These are phyloP conservation scores for Clarireedia homoeocarpa DNA, from an alignment of 2,329 filamentous ascomycete species.

Conservation along the genomic window DNA sequence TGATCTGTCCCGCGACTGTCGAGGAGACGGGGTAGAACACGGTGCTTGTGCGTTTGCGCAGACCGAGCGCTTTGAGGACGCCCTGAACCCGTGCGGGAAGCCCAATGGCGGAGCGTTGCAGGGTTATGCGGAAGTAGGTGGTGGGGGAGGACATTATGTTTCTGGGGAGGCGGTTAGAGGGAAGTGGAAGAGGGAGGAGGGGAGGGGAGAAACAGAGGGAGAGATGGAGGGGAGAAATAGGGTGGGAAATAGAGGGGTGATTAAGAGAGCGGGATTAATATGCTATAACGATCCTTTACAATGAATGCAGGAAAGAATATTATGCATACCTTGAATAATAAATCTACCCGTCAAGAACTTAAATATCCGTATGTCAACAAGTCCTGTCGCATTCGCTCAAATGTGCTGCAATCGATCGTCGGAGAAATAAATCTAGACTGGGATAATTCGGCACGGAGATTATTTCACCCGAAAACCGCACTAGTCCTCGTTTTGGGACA, in stretches of 20 bases:
- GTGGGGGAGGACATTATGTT: conserved; percentile 31
- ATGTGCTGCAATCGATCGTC: not conserved
- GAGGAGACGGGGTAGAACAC: conserved; percentile 65
- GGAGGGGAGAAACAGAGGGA: too few relatives aligned
- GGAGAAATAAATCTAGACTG: conserved; percentile 6
- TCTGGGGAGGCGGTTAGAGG: not conserved
- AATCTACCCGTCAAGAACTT: too few relatives aligned
- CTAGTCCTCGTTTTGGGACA: conserved; percentile 4
- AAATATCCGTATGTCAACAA: too few relatives aligned
- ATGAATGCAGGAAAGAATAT: too few relatives aligned
- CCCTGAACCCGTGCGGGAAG: conserved; percentile 56
- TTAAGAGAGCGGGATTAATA: not conserved
- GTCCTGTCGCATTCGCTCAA: too few relatives aligned
- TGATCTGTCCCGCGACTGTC: conserved; percentile 63
- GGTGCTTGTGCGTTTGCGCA: conserved; percentile 63
- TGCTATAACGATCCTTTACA: too few relatives aligned
- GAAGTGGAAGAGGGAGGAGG: not conserved
- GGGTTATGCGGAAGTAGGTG: conserved; percentile 65
- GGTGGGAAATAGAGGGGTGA: not conserved
- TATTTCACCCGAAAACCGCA: not conserved
- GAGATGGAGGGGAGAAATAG: not conserved
- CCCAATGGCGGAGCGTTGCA: conserved; percentile 65
- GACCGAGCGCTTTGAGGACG: conserved; percentile 61
- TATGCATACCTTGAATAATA: too few relatives aligned
- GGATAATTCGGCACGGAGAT: conserved; percentile 4